Evolutionary conservation across 306 rosid genomes (phyloP).

Genomic region (Quercus engelmannii): DNA sequence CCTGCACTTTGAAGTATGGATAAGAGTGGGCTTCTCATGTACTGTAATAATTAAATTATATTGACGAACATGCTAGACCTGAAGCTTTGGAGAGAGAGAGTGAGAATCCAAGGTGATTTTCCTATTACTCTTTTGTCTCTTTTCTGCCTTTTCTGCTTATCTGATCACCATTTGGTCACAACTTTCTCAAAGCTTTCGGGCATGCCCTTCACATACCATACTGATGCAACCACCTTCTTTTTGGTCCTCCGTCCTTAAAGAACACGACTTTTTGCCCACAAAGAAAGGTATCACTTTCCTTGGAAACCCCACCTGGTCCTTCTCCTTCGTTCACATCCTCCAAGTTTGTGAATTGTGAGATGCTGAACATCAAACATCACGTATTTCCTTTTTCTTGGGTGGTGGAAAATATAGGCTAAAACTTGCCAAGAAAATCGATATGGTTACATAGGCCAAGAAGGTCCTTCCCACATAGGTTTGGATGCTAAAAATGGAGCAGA

Average conservation of each 20-base stretch:
- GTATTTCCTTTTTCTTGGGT: slow-evolving; percentile 20
- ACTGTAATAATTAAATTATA: background rate
- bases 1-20: background rate
- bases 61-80: background rate
- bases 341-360: slow-evolving; percentile 24
- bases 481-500: slow-evolving; percentile 27
- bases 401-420: slow-evolving; percentile 19
- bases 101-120: slow-evolving; percentile 47
- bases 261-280: background rate
- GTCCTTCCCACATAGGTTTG: background rate
- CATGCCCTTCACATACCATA: slow-evolving; percentile 33
- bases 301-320: slow-evolving; percentile 16
- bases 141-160: background rate
- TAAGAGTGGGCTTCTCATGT: background rate
- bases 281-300: slow-evolving; percentile 14
- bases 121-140: slow-evolving; percentile 2
- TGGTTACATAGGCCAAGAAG: slow-evolving; percentile 16
- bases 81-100: background rate
- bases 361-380: background rate
- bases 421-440: slow-evolving; percentile 13
- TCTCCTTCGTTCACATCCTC: background rate
- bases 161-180: slow-evolving; percentile 4
- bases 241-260: slow-evolving; percentile 9
- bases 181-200: slow-evolving; percentile 40
- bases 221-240: slow-evolving; percentile 29